These are phyloP conservation scores for Paramarasmius palmivorus DNA, from an alignment of 1,284 basidiomycete genomes.

Conservation along the genomic window DNA sequence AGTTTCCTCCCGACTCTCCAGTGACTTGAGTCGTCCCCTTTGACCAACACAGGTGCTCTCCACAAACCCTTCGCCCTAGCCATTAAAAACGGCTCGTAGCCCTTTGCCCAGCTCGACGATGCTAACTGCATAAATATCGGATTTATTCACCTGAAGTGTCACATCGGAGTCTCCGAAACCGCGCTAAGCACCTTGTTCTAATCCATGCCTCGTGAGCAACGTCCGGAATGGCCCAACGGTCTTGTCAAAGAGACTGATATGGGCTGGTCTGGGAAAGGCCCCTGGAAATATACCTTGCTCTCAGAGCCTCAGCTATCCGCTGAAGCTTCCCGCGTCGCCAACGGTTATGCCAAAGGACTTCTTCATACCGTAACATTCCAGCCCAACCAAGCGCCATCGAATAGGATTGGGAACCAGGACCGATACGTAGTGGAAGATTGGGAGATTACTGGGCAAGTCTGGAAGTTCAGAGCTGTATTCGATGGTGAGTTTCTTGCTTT, in stretches of 20 bases:
- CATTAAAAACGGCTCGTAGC: too few relatives aligned
- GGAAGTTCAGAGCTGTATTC: neutral
- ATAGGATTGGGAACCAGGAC: conserved; percentile 6
- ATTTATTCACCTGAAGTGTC: too few relatives aligned
- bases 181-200: too few relatives aligned
- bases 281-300: neutral
- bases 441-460: neutral
- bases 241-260: neutral
- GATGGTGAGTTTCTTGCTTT: neutral
- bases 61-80: too few relatives aligned
- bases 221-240: neutral
- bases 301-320: neutral
- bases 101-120: too few relatives aligned
- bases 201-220: neutral
- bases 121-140: too few relatives aligned
- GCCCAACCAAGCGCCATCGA: conserved; percentile 1
- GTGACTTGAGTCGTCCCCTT: too few relatives aligned
- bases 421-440: neutral
- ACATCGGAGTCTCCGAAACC: too few relatives aligned
- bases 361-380: neutral
- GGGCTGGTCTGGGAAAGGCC: neutral
- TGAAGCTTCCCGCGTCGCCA: neutral
- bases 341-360: neutral
- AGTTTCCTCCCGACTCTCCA: too few relatives aligned
- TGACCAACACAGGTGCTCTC: too few relatives aligned